Evolutionary conservation across 345 rosid genomes (phyloP).

Genomic region (Excoecaria agallocha): DNA sequence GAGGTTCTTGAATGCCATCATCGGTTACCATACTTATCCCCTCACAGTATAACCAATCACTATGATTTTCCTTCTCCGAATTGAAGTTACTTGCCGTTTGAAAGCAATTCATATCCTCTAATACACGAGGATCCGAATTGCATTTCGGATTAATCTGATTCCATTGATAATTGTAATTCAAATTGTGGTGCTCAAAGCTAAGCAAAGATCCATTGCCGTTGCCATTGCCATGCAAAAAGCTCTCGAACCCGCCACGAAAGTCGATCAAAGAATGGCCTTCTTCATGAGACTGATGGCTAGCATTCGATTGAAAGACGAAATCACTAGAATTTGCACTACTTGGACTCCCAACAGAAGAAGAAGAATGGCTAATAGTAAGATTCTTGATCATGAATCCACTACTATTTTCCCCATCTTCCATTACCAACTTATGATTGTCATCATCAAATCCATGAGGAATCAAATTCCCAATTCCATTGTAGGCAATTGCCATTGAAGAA

Average conservation of each 20-base stretch:
- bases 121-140: slow-evolving; percentile 35
- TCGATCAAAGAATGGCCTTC: slow-evolving; percentile 61
- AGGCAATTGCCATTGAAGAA: slow-evolving; percentile 49
- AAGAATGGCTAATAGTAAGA: slow-evolving; percentile 22
- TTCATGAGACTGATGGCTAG: slow-evolving; percentile 26
- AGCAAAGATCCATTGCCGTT: slow-evolving; percentile 60
- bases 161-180: slow-evolving; percentile 24
- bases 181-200: slow-evolving; percentile 45
- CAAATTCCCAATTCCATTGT: slow-evolving; percentile 28
- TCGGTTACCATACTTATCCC: slow-evolving; percentile 41
- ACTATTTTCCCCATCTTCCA: slow-evolving; percentile 27
- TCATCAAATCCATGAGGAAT: slow-evolving; percentile 26
- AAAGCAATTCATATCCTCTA: slow-evolving; percentile 36
- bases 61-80: slow-evolving; percentile 28
- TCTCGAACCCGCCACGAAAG: slow-evolving; percentile 40
- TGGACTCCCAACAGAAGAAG: slow-evolving; percentile 41
- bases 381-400: slow-evolving; percentile 23
- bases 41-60: slow-evolving; percentile 65
- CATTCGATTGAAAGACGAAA: slow-evolving; percentile 32
- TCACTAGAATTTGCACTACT: slow-evolving; percentile 51
- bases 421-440: neutral
- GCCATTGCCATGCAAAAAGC: slow-evolving; percentile 25
- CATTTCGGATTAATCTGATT: slow-evolving; percentile 38
- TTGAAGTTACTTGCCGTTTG: slow-evolving; percentile 37
- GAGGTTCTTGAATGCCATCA: slow-evolving; percentile 41